Percentiles rank a stretch among this genome's conserved stretches.
phyloP scores from a whole-genome alignment of 768 basidiomycete species.

The Hericium erinaceus region DNA sequence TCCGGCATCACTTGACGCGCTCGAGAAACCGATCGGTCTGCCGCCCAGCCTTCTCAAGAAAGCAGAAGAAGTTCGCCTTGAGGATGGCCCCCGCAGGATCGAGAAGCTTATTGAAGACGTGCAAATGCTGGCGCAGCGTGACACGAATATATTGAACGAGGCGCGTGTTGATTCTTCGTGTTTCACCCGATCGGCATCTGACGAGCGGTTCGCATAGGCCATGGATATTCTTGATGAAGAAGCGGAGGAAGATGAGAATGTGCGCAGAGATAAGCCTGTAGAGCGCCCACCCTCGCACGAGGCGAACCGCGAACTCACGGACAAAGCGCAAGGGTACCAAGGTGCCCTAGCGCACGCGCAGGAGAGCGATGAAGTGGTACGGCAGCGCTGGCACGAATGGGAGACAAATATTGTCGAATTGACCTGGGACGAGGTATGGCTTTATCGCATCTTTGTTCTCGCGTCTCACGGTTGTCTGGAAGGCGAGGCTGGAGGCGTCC shows the following conservation, averaged over 20 bases:
- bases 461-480: neutral
- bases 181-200: neutral
- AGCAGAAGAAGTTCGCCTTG: conserved; percentile 73
- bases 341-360: conserved; percentile 62
- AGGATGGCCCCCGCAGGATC: conserved; percentile 67
- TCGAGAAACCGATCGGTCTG: conserved; percentile 79
- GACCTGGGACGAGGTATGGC: conserved; percentile 50
- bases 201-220: conserved; percentile 45
- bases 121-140: conserved; percentile 51
- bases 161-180: conserved; percentile 30
- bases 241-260: conserved; percentile 73
- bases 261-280: conserved; percentile 40
- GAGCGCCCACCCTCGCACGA: conserved; percentile 63
- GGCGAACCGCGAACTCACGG: conserved; percentile 65
- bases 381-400: conserved; percentile 87
- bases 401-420: conserved; percentile 61
- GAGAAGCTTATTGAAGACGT: conserved; percentile 68
- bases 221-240: conserved; percentile 88
- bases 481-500: conserved; percentile 58
- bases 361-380: conserved; percentile 67
- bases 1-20: conserved; percentile 78
- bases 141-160: conserved; percentile 62
- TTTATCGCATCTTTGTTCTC: neutral
- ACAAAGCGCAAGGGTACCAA: conserved; percentile 64
- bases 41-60: conserved; percentile 83